Percentiles rank a stretch among this genome's conserved stretches.
Conservation (phyloP, 1,139 yeast genomes). For the Saccharomyces hybrid region DNA sequence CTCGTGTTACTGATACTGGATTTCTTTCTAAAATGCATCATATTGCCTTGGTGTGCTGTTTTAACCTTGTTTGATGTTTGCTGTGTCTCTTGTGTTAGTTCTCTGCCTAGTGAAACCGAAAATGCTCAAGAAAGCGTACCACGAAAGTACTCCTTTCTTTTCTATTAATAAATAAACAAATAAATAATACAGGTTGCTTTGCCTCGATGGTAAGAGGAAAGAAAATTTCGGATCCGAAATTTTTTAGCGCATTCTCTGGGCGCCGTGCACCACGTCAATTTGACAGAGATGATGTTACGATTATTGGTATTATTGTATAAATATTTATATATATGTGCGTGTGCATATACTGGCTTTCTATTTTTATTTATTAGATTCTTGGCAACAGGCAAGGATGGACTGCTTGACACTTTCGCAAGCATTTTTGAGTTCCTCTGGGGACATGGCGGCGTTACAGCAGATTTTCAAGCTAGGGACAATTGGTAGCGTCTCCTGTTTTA, state of each 20-base stretch:
- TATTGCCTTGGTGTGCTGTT: constrained; percentile 6
- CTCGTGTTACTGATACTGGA: constrained; percentile 14
- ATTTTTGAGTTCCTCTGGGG: constrained; percentile 42
- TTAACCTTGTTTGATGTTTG: not conserved
- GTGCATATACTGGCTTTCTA: not conserved
- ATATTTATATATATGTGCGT: constrained; percentile 2
- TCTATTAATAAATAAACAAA: not conserved
- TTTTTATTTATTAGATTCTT: constrained; percentile 2
- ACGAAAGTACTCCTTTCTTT: not conserved
- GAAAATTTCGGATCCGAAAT: not conserved
- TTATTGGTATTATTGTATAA: not conserved
- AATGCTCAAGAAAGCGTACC: not conserved
- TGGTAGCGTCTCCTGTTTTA: constrained; percentile 72
- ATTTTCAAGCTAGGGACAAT: constrained; percentile 65
- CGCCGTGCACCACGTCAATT: not conserved
- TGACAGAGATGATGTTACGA: not conserved
- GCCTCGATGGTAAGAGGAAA: not conserved
- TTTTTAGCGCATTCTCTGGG: not conserved
- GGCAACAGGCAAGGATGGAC: constrained; percentile 13
- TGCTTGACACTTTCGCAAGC: constrained; percentile 17
- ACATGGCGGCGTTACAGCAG: constrained; percentile 48
- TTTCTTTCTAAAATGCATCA: constrained; percentile 28
- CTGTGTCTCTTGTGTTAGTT: not conserved
- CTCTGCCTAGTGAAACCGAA: not conserved
- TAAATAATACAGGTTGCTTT: not conserved